Evolutionary conservation across 768 basidiomycete genomes (phyloP), one percentile per base, ranked within the genome.

Genomic region (Pleurotus giganteus): DNA sequence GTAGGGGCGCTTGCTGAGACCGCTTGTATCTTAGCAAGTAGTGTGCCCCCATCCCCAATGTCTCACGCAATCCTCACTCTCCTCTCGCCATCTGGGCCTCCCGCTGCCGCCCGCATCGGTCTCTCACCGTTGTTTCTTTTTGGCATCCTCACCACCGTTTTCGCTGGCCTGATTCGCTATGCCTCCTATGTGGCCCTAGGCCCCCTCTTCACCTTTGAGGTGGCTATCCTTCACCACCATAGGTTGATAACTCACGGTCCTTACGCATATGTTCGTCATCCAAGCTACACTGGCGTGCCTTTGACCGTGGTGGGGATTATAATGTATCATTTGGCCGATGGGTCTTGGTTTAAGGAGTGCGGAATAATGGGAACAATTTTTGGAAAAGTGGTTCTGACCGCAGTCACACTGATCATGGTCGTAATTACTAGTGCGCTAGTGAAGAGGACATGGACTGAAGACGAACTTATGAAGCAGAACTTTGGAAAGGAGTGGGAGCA

Each of bases 151-250:
- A 60, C 81, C 47, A 68, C 69, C 12, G 60, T 66, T 21, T 21
- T 70, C 0, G 81, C 79, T 12, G 76, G 74, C 0, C 73, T 69
- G 46, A 69, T 79, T 47, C 71, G 80, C 21, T 65, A 65, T 56
- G 43, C 55, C 11, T 80, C 79, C 58, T 83, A 77, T 61, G 65
- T 70, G 32, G 75, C 74, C 32, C 70, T 84, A 13, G 80, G 79
- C 3, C 61, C 49, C 1, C 60, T 78, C 41, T 82, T 81, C 61
- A 84, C 81, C 0, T 83, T 80, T 53, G 77, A 81, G 61, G 68
- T 81, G 69, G 71, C 69, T 64, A 77, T 83, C 26, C 72, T 71
- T 37, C 63, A 66, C 19, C 68, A 76, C 49, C 82, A 84, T 53
- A 65, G 58, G 51, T 69, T 84, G 15, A 67, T 83, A 4, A 79